Percentiles rank a stretch among this genome's conserved stretches.
These are phyloP conservation scores for Pogostemon cablin DNA, from an alignment of 257 asterid genomes.

Conservation along the genomic window DNA sequence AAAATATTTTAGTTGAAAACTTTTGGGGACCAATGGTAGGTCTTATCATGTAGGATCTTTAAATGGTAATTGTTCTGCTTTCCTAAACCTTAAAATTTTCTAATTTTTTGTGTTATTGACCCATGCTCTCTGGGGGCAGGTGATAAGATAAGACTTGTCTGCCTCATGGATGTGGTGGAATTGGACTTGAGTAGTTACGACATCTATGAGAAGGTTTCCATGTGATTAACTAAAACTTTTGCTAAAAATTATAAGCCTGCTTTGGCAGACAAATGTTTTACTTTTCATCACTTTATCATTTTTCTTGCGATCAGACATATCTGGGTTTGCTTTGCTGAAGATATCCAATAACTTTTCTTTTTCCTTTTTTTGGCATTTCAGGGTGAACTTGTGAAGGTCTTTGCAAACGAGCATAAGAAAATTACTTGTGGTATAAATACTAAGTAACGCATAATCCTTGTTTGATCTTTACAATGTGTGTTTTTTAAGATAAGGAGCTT, in stretches of 20 bases:
- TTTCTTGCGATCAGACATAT: neutral
- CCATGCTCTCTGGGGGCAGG: conserved; percentile 9
- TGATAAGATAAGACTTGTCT: neutral
- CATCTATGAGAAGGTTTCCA: conserved; percentile 10
- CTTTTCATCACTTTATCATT: conserved; percentile 11
- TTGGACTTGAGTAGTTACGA: conserved; percentile 25
- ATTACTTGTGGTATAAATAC: conserved; percentile 74
- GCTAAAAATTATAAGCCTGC: conserved; percentile 16
- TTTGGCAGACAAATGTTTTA: conserved; percentile 24
- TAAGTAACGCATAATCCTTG: conserved; percentile 26
- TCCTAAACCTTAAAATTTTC: conserved; percentile 9
- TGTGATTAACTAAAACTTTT: conserved; percentile 11
- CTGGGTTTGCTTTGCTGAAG: conserved; percentile 24
- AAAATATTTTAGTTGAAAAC: neutral
- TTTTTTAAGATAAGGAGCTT: conserved; percentile 27
- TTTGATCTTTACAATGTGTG: conserved; percentile 28
- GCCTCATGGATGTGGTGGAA: conserved; percentile 12
- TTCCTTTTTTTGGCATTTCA: conserved; percentile 41
- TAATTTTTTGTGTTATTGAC: neutral
- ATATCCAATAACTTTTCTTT: conserved; percentile 36
- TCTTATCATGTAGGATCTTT: neutral
- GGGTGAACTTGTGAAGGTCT: conserved; percentile 96
- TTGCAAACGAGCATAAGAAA: conserved; percentile 88
- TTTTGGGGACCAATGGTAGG: conserved; percentile 3
- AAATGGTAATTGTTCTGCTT: conserved; percentile 19